A percentile compares a stretch with the other conserved stretches of the same genome.
phyloP scores from a whole-genome alignment of 106 monocot species.

The Acanthochlamys bracteata region DNA sequence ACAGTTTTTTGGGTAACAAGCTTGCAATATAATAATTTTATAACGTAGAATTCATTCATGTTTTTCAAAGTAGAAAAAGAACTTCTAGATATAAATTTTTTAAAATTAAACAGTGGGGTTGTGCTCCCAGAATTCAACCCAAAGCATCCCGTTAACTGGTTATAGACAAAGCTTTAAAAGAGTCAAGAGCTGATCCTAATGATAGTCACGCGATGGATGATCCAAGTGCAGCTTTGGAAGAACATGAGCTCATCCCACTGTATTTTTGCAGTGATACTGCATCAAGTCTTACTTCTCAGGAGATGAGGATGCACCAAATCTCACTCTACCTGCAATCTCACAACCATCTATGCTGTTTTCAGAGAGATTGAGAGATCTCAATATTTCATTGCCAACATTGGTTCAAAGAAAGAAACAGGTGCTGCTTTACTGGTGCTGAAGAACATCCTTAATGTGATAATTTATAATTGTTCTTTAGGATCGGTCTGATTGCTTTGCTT shows the following conservation, averaged over 20 bases:
- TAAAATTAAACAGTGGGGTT: too few relatives aligned
- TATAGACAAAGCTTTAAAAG: not conserved
- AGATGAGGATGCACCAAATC: not conserved
- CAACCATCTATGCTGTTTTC: slow-evolving; percentile 86
- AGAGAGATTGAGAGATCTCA: slow-evolving; percentile 55
- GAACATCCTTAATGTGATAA: slow-evolving; percentile 4
- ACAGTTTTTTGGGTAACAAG: too few relatives aligned
- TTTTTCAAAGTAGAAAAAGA: too few relatives aligned
- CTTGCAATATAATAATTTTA: too few relatives aligned
- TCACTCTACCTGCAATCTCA: slow-evolving; percentile 60
- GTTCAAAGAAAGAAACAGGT: slow-evolving; percentile 84
- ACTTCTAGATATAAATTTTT: too few relatives aligned
- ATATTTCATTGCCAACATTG: slow-evolving; percentile 61
- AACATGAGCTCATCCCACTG: slow-evolving; percentile 23
- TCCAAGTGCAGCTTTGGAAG: not conserved
- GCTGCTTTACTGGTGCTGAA: slow-evolving; percentile 74
- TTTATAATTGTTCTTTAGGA: not conserved
- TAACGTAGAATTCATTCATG: too few relatives aligned
- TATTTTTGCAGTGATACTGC: slow-evolving; percentile 14
- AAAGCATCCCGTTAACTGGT: too few relatives aligned
- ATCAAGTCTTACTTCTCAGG: too few relatives aligned
- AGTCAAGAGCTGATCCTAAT: too few relatives aligned
- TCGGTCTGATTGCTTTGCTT: not conserved
- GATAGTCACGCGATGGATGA: too few relatives aligned
- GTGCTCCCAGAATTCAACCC: too few relatives aligned